Evolutionary conservation across 306 rosid genomes (phyloP), one percentile per base, ranked within the genome.

Genomic region (Coriaria nepalensis): DNA sequence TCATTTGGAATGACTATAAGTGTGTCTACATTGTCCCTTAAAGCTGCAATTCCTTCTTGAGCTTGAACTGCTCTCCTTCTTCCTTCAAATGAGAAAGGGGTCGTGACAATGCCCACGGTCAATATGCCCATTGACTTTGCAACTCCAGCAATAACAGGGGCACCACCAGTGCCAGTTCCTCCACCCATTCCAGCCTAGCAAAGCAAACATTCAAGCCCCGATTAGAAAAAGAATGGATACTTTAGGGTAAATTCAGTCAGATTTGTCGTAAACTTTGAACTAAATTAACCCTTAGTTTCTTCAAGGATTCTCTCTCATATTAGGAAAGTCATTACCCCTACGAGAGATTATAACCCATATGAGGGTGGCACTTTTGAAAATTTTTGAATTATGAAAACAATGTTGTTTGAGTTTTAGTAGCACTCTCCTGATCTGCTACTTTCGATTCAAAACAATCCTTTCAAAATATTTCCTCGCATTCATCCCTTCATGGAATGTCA

Each of bases 121-220:
- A 90, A 56, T 70, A 90, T 84, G 47, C 98, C 98, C 95, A 90
- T 74, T 35, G 98, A 75, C 80, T 90, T 90, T 54, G 98, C 94
- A 59, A 77, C 67, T 50, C 95, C 93, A 35, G 98, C 98, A 67
- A 85, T 86, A 55, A 90, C 67, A 47, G 98, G 98, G 62, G 95
- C 98, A 52, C 85, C 98, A 37, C 98, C 98, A 44, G 98, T 90
- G 56, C 98, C 98, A 35, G 98, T 90, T 64, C 98, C 98, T 68
- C 98, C 98, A 47, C 98, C 98, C 98, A 90, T 90, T 74, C 98
- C 98, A 56, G 98, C 82, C 98, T 90, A 67, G 63, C 64, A 37
- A 59, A 46, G 50, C 40, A 44, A 58, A 66, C 40, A 50, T 59
- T 52, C 12, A 50, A 36, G 47, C 51, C 36, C 61, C 66, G 39